Evolutionary conservation across 2,329 filamentous ascomycete species (phyloP).

Genomic region (Lachnellula occidentalis): DNA sequence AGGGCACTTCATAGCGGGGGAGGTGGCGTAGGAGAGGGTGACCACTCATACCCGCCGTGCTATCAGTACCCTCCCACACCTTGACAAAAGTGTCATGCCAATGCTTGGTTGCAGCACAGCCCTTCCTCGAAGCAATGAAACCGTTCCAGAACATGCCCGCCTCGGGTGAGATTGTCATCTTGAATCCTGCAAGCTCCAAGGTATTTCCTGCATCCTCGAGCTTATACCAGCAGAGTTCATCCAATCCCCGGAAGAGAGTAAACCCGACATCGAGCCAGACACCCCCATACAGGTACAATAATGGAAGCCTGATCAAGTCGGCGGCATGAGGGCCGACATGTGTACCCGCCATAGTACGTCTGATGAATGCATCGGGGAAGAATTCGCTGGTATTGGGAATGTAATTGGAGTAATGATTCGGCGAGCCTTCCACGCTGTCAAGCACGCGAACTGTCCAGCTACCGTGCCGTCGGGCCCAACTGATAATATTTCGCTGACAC

Average conservation of each 20-base stretch:
- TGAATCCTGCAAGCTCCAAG: conserved; percentile 32
- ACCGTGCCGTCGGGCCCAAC: conserved; percentile 34
- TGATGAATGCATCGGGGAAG: conserved; percentile 38
- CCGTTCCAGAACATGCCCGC: conserved; percentile 33
- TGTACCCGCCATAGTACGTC: conserved; percentile 39
- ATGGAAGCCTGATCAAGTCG: conserved; percentile 41
- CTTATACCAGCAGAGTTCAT: conserved; percentile 39
- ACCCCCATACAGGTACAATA: conserved; percentile 38
- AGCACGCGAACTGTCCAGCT: conserved; percentile 39
- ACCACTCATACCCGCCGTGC: conserved; percentile 30
- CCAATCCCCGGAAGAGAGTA: conserved; percentile 37
- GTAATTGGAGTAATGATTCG: conserved; percentile 34
- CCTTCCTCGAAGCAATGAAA: conserved; percentile 39
- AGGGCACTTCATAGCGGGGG: conserved; percentile 14
- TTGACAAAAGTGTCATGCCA: conserved; percentile 37
- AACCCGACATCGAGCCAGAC: conserved; percentile 41
- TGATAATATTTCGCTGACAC: conserved; percentile 34
- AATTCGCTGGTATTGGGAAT: conserved; percentile 27
- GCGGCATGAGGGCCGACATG: conserved; percentile 40
- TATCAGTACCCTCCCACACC: conserved; percentile 33
- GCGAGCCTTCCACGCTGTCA: conserved; percentile 34
- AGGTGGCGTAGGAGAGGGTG: conserved; percentile 30
- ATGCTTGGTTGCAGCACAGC: conserved; percentile 39
- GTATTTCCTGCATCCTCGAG: conserved; percentile 34
- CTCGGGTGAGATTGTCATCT: conserved; percentile 16